Base-by-base conservation (phyloP, 192 early-diverging fungal genomes). In the Thoreauomyces humboldtii region DNA sequence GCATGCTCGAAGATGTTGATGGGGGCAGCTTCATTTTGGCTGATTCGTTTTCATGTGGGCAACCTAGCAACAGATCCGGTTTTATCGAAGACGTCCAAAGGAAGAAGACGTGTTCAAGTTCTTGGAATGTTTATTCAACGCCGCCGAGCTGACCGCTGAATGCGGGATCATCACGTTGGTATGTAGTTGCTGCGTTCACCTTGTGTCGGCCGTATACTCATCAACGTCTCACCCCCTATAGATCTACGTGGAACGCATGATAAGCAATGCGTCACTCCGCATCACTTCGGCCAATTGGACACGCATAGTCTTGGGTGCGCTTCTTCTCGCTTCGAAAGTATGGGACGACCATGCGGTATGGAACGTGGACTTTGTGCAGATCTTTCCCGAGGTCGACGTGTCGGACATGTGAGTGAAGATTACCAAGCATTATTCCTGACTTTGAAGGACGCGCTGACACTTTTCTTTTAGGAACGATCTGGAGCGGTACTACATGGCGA, bases 311-410 rank as follows among this genome's bases (percentile, higher is more conserved):
- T 73, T 92, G 4, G 86, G 86, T 4, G 84, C 79, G 0, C 53
- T 91, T 3, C 57, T 92, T n/a, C 72, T 87, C n/a, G 86, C 89
- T 5, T 80, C 87, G 35, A 92, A 92, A 71, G 89, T 92, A 0
- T 92, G 91, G 91, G 91, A 92, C 59, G 91, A 92, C 57, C 85
- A 88, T 58, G 91, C 91, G 2, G 87, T 92, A 11, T 92, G 88
- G 81, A 92, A 92, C 69, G 74, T 82, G 3, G 91, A 92, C 65
- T 91, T 89, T 67, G 80, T 80, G 46, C 83, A 85, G 52, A 88
- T 92, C 34, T 92, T 89, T 65, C 87, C 89, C 5, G 88, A 87
- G 22, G 75, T 89, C 14, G 63, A 67, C 2, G 83, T 91, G n/a
- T 67, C 71, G 22, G 79, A 89, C 42, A 80, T 91, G 78, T 89